Evolutionary conservation across 2,329 filamentous ascomycete genomes (phyloP), one percentile per base, ranked within the genome.

Genomic region (Aureobasidium sp.): DNA sequence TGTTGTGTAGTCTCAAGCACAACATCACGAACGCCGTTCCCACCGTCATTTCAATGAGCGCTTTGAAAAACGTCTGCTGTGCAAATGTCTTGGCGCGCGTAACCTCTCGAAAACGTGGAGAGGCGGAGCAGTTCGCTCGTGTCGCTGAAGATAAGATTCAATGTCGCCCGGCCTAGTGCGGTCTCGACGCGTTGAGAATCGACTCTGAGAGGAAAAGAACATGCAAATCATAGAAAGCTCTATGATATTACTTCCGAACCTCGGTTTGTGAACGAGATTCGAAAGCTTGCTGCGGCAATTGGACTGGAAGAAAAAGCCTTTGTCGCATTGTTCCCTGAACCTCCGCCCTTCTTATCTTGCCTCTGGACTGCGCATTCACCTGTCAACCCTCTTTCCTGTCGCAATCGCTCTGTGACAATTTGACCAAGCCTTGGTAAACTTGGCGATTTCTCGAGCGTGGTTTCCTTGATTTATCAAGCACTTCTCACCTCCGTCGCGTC

Each of bases 401-500:
- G n/a, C 3, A 30, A 13, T 58, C 53, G 53, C 1, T 21, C 21
- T 5, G 10, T 48, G 21, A 39, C 16, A 39, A 30, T n/a, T 39
- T 27, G 14, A 27, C 54, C 54, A 58, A 58, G 54, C 54, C 57
- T 59, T 59, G 57, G 57, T 49, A 41, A 29, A 59, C 57, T 59
- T 59, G 57, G 57, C 57, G 25, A 50, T 16, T 59, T n/a, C 1
- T 54, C 14, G 25, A 36, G 30, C 21, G n/a, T 29, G 13, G 13
- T 59, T 50, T 42, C 25, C n/a, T 42, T 9, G 36, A 42, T 42
- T 32, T 42, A n/a, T n/a, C 9, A 8, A 41, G 25, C 36, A 25
- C 57, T 29, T 10, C 32, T 21, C 21, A 21, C 14, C 16, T 34
- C 10, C 9, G 7, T 27, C 34, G 32, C 41, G 14, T 36, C 34